Evolutionary conservation across 768 basidiomycete genomes (phyloP), one percentile per base, ranked within the genome.

Genomic region (Epithele typhae): DNA sequence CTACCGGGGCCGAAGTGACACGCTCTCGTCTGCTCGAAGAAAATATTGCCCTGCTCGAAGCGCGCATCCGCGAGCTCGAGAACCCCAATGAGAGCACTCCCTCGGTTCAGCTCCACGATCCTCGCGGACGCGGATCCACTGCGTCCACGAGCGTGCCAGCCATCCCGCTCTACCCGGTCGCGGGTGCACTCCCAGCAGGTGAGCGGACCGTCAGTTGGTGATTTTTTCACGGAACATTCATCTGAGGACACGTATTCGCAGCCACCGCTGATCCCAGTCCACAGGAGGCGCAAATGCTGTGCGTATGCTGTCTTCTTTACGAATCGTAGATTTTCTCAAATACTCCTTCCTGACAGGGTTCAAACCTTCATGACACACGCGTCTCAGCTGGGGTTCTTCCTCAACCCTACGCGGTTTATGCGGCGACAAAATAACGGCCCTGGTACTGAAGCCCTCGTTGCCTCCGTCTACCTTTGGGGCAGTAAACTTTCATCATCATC

Each of bases 301-400:
- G 17, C 47, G 55, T 37, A 10, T 21, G 9, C 12, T 22, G 19
- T 40, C 37, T 22, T 9, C 2, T 7, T 8, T 21, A 9, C 10
- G 15, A 39, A 25, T 21, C 12, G 4, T 32, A 1, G 5, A 19
- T 22, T 48, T 10, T 12, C 19, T 11, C n/a, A 25, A 1, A 38
- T 15, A 14, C n/a, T 19, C 32, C 21, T 3, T 18, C 14, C 3
- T n/a, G n/a, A 30, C 34, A 87, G 84, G 30, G 60, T 84, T 3
- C 76, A 81, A 56, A 67, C 67, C 22, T 81, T 91, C 57, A 60
- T 81, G 10, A 76, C 75, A 14, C 72, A 85, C 54, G 72, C 76
- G 0, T 60, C 68, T 27, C 74, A 80, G 54, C 72, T 86, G 47
- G 83, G 83, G 4, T 80, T 88, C 57, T 89, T 87, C 62, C 75